Base-by-base conservation (phyloP, 192 early-diverging fungal genomes). In the Mortierella alpina region DNA sequence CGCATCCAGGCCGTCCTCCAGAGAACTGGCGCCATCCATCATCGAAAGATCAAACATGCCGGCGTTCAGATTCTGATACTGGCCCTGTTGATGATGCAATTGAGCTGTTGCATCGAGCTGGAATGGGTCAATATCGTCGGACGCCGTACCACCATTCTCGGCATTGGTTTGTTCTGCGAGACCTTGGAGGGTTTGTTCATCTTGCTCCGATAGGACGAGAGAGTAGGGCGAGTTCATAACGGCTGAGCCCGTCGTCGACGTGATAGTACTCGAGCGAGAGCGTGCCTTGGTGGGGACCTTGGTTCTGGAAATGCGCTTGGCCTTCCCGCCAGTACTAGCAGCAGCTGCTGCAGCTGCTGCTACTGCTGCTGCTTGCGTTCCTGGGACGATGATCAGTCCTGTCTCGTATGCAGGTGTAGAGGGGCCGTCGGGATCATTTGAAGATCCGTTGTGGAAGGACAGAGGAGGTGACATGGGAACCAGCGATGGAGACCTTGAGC, bases 221-320 rank as follows among this genome's bases (percentile, higher is more conserved):
- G 75, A 65, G 46, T 68, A 72, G 4, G 77, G 54, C 12, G 70
- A 59, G 47, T 23, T 79, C 58, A 62, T 61, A 3, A 75, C 14
- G 12, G 13, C 44, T 7, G 46, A 50, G 10, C 39, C 39, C 4
- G 60, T 58, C n/a, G 61, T 5, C 62, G 68, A 65, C 5, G 75
- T 70, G 13, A 80, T 39, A 1, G 77, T 80, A 53, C 77, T 80
- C 4, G 77, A 80, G 42, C 77, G 77, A 20, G 77, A 80, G 14
- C 77, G 77, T 1, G 77, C 44, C 60, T 72, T 72, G 13, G 72
- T 20, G 6, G 77, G 77, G 18, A 72, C 45, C 60, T 80, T 80
- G 31, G 70, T 68, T 45, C 77, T 66, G 7, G 77, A 80, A 11
- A 72, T 54, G 3, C 77, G 69, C 48, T 57, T 72, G 5, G 77